Evolutionary conservation across 805 yeast genomes (phyloP), one percentile per base, ranked within the genome.

Genomic region (Yamadazyma paraphyllophila): DNA sequence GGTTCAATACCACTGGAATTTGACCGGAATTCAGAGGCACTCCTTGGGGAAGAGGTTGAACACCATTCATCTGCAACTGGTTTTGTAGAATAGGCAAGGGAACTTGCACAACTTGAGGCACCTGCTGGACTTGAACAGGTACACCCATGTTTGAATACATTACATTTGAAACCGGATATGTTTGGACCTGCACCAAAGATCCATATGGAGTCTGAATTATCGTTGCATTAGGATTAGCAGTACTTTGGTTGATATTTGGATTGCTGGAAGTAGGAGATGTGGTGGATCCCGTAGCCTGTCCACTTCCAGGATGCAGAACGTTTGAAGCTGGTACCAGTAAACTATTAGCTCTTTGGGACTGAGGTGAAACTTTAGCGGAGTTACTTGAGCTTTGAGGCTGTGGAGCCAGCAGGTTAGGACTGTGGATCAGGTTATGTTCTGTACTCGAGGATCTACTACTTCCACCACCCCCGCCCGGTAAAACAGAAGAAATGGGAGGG

Each of bases 141-240:
- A 52, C 50, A 8, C 56, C 56, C 38, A 46, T 25, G 33, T 49
- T 49, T 4, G 47, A 39, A 48, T 47, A 43, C 43, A 49, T 15
- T 41, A 46, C 37, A 49, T 44, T 25, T 8, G 26, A 16, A 8
- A 46, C 39, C 2, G 58, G 54, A 15, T 49, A 46, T 7, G 64
- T 57, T 37, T 58, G 62, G 9, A 60, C 45, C 16, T 61, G 57
- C 11, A 62, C 63, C 26, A 61, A 43, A 7, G 62, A 60, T 2
- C 62, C 65, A 46, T 59, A 62, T 7, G 65, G 63, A 2, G 64
- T 53, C 38, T 61, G 65, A 25, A 60, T 49, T 2, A 51, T 48
- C 2, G 49, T 30, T 14, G 44, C 43, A 13, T 39, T 44, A 12
- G 47, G 38, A 25, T 37, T 39, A 11, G 39, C 13, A 11, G 33